Base-by-base conservation (phyloP, 257 asterid genomes). In the Leptodermis oblonga region DNA sequence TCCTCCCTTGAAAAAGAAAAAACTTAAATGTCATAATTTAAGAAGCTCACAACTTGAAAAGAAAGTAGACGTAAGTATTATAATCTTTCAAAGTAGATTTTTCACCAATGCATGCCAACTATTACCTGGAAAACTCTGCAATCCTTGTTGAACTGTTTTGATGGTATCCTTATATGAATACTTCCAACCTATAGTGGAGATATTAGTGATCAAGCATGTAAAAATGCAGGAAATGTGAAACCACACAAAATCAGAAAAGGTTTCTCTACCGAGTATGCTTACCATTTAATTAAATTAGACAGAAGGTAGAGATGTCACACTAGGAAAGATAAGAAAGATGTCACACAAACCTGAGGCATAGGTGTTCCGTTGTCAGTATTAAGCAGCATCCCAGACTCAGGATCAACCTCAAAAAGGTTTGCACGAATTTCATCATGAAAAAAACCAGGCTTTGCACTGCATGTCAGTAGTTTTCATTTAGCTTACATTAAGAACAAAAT, bases 311-410 rank as follows among this genome's bases (percentile, higher is more conserved):
- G 22, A 42, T 23, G 25, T 33, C 52, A 25, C 55, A 37, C 28
- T 43, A 39, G n/a, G 49, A 56, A 66, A 72, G 41, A 70, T 55
- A 34, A 54, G 61, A 43, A 26, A 53, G 41, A 73, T 77, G 12
- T 66, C 70, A 70, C 74, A 76, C 83, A 74, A 72, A 94, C 99
- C 92, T 82, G 92, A 78, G 96, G 81, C 97, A 90, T 89, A 74
- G 99, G 99, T 65, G 96, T 87, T 70, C 99, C 99, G 77, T 91
- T 91, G 78, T 94, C 97, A 6, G 98, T 92, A 78, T 92, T 92
- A 37, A 79, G 80, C 69, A 92, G 98, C 98, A 92, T 88, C 43
- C 98, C 97, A 45, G 96, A 84, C 77, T 78, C 86, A 4, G 85
- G 88, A 66, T 86, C 96, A 70, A 92, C 98, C 88, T 90, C 95